Conservation (phyloP, 352 stramenopile species). For the Pythium chondricola region DNA sequence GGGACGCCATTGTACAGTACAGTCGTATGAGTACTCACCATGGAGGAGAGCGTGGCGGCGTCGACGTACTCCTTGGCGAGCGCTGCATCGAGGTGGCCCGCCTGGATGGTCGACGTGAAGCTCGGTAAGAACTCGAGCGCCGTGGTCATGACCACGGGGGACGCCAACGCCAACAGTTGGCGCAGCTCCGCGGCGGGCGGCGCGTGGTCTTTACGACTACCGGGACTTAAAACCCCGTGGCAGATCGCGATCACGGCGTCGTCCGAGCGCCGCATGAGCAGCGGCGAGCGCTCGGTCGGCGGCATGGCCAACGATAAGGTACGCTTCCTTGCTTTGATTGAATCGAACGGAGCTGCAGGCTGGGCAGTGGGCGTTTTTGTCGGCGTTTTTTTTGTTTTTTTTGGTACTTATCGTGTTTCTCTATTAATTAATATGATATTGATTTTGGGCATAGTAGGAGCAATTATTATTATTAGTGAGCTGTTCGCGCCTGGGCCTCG, state of each 20-base stretch:
- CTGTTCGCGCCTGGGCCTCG: constrained; percentile 35
- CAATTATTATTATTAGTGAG: too few species aligned
- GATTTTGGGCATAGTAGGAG: too few species aligned
- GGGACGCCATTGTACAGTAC: too few species aligned
- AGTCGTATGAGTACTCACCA: constrained; percentile 32
- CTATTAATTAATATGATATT: too few species aligned
- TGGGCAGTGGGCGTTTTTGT: too few species aligned
- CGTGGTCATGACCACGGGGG: constrained; percentile 41
- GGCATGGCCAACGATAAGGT: too few species aligned
- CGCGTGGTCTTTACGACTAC: constrained; percentile 9
- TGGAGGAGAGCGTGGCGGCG: constrained; percentile 56
- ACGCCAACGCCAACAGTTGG: constrained; percentile 37
- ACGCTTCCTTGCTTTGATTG: too few species aligned
- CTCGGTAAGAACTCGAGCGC: constrained; percentile 43
- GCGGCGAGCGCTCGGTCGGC: constrained; percentile 5
- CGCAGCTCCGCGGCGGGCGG: constrained; percentile 25
- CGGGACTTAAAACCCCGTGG: background rate
- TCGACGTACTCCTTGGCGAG: constrained; percentile 58
- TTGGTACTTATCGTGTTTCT: too few species aligned
- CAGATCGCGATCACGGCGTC: background rate
- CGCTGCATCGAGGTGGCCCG: constrained; percentile 49
- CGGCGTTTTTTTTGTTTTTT: too few species aligned
- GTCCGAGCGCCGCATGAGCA: constrained; percentile 2
- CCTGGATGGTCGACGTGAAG: constrained; percentile 58
- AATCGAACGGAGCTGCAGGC: too few species aligned